phyloP scores from a whole-genome alignment of 306 rosid genomes.

The Rubus idaeus region DNA sequence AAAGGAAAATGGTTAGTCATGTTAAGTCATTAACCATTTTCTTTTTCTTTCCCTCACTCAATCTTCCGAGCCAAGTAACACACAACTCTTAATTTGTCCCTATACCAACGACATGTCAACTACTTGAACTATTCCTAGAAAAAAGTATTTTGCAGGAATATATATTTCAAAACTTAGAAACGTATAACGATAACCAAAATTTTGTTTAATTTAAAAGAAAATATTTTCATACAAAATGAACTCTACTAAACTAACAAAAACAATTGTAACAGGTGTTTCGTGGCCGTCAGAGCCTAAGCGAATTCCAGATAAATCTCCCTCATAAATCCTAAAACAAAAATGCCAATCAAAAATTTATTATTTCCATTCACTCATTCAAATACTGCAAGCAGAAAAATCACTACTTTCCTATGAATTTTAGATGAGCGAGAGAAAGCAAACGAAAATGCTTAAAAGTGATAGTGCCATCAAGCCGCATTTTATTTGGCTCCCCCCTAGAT shows the following conservation, averaged over 20 bases:
- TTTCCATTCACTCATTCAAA: neutral
- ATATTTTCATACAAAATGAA: too few relatives aligned
- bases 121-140: neutral
- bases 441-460: neutral
- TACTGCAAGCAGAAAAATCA: neutral
- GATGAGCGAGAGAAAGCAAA: neutral
- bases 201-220: too few relatives aligned
- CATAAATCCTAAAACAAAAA: neutral
- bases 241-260: too few relatives aligned
- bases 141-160: neutral
- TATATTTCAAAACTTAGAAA: neutral
- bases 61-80: neutral
- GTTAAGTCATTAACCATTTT: neutral
- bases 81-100: too few relatives aligned
- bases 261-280: too few relatives aligned
- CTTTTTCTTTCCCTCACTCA: neutral
- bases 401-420: neutral
- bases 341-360: neutral
- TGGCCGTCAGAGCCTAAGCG: too few relatives aligned
- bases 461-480: neutral
- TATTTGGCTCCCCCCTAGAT: neutral
- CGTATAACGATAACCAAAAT: neutral
- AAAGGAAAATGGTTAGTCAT: neutral
- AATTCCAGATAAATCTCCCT: neutral
- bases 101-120: too few relatives aligned